These are phyloP conservation scores for Vitellaria paradoxa DNA, from an alignment of 179 eudicot genomes.

Conservation along the genomic window DNA sequence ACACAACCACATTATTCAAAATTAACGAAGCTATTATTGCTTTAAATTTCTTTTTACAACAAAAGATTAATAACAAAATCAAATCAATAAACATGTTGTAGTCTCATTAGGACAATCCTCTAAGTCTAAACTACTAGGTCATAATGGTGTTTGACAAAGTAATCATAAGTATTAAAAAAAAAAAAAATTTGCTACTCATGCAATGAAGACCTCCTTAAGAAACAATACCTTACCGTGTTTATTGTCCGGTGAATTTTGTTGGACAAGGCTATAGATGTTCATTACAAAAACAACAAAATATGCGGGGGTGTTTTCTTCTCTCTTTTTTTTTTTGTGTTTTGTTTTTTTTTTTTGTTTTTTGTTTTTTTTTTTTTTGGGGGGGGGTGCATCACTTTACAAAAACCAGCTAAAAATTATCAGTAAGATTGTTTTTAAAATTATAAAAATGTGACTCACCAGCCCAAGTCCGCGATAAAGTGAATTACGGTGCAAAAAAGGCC, in stretches of 20 bases:
- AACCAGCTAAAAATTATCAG: not conserved
- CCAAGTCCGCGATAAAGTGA: constrained; percentile 83
- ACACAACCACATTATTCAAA: too few species aligned
- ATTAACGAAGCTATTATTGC: too few species aligned
- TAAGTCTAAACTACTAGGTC: not conserved
- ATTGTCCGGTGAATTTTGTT: not conserved
- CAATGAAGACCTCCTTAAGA: not conserved
- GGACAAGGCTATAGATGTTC: not conserved
- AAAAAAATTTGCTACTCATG: not conserved
- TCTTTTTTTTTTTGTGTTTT: too few species aligned
- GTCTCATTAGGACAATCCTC: not conserved
- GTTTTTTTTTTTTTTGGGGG: too few species aligned
- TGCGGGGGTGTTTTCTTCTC: too few species aligned
- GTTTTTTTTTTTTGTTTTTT: too few species aligned
- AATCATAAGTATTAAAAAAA: not conserved
- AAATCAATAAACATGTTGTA: too few species aligned
- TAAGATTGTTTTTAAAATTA: too few species aligned
- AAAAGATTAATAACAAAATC: too few species aligned
- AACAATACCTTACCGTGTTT: not conserved
- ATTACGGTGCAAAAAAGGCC: constrained; percentile 73
- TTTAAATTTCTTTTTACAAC: too few species aligned
- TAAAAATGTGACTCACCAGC: constrained; percentile 45
- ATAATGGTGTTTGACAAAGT: not conserved
- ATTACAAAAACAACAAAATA: too few species aligned
- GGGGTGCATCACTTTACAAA: too few species aligned